Conservation (phyloP, 352 stramenopile species). For the Phytophthora sojae region DNA sequence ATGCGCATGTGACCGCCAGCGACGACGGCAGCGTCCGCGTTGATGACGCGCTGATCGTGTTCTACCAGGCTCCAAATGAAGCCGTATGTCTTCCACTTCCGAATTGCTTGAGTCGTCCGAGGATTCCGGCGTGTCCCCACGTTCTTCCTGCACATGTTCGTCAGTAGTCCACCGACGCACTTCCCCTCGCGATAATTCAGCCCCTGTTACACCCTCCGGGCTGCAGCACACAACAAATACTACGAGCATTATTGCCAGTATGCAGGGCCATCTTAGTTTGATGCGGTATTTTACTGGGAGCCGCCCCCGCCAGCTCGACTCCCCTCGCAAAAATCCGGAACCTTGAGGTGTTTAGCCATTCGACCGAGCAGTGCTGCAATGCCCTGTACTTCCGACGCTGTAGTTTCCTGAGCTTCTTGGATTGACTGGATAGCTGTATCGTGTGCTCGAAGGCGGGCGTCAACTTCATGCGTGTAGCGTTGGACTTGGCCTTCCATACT, state of each 20-base stretch:
- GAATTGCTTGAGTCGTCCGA: constrained; percentile 9
- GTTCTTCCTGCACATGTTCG: not conserved
- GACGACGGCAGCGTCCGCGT: not conserved
- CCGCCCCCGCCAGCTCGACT: constrained; percentile 2
- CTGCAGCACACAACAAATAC: not conserved
- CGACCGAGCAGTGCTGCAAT: not conserved
- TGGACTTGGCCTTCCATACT: too few species aligned
- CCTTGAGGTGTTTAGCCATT: constrained; percentile 8
- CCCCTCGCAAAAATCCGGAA: constrained; percentile 9
- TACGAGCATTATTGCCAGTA: not conserved
- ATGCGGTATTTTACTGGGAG: not conserved
- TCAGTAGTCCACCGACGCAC: too few species aligned
- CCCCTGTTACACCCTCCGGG: not conserved
- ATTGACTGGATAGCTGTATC: not conserved
- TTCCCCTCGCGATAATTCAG: not conserved
- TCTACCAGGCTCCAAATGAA: not conserved
- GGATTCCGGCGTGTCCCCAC: not conserved
- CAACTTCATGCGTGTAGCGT: too few species aligned
- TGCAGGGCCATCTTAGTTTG: constrained; percentile 3
- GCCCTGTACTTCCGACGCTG: not conserved
- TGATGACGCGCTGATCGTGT: not conserved
- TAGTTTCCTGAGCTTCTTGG: not conserved
- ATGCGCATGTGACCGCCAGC: not conserved
- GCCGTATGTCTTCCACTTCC: not conserved
- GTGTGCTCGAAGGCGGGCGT: not conserved